Conservation (phyloP, 2,329 filamentous ascomycete genomes). For the Neurospora sp. region DNA sequence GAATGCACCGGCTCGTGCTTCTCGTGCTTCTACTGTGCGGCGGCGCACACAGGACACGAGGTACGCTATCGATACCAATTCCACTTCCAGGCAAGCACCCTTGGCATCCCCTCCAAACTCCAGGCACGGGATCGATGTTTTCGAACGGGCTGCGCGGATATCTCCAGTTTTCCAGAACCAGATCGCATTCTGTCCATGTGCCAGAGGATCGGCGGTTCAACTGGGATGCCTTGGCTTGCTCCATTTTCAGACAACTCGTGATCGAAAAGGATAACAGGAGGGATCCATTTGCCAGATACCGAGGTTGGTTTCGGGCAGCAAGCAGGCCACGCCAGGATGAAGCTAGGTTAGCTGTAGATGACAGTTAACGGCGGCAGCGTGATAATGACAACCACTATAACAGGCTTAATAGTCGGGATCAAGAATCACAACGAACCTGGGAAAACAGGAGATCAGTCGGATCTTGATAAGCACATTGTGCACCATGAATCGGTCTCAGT, state of each 20-base stretch:
- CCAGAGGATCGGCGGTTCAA: neutral
- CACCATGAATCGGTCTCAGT: neutral
- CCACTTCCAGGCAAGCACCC: neutral
- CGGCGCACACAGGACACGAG: neutral
- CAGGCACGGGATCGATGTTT: neutral
- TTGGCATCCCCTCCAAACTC: neutral
- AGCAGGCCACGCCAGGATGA: neutral
- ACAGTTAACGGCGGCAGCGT: neutral
- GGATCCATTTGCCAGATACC: neutral
- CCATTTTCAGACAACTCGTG: neutral
- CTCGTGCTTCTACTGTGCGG: neutral
- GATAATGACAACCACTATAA: neutral
- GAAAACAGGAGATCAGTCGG: neutral
- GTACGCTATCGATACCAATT: neutral
- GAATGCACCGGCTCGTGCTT: neutral
- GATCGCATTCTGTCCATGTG: neutral
- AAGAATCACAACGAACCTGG: neutral
- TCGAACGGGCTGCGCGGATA: neutral
- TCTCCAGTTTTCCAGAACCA: neutral
- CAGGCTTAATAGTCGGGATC: neutral
- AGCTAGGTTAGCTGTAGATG: neutral
- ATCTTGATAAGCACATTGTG: neutral
- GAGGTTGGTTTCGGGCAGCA: neutral
- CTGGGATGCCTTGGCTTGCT: neutral
- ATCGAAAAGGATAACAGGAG: neutral